Conservation (phyloP, 139 green algal species). For the Mychonastes homosphaera region DNA sequence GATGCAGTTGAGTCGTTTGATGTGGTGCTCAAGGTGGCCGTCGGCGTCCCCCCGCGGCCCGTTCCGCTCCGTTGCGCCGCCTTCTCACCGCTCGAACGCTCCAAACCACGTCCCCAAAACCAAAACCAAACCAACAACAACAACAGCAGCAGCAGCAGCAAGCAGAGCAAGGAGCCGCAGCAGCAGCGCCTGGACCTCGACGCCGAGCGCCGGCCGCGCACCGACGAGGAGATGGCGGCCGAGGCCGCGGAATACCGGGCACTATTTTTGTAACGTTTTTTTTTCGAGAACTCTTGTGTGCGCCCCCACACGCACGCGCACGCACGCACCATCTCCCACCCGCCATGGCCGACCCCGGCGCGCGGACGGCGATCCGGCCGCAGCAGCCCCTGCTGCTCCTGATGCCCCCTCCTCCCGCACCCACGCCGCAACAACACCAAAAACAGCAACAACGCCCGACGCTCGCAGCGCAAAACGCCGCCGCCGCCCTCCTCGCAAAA, state of each 20-base stretch:
- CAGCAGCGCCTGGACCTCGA: slow-evolving; percentile 60
- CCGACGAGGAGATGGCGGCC: slow-evolving; percentile 64
- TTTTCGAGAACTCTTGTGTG: too few relatives aligned
- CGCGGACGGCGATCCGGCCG: too few relatives aligned
- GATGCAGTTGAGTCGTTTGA: background rate
- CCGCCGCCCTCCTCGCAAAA: too few relatives aligned
- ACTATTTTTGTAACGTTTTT: too few relatives aligned
- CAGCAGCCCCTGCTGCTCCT: too few relatives aligned
- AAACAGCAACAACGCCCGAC: too few relatives aligned
- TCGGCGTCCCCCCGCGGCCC: background rate
- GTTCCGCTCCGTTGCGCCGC: background rate
- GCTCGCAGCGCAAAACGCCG: too few relatives aligned
- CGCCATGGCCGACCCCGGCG: too few relatives aligned
- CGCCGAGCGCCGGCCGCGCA: slow-evolving; percentile 53
- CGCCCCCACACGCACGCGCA: too few relatives aligned
- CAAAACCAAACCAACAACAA: background rate
- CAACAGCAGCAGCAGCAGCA: background rate
- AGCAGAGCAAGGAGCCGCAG: background rate
- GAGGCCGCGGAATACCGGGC: slow-evolving; percentile 54
- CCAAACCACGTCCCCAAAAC: background rate
- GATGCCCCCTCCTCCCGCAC: too few relatives aligned
- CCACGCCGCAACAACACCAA: too few relatives aligned
- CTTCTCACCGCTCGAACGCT: background rate
- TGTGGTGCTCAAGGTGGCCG: background rate
- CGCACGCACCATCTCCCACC: too few relatives aligned